Evolutionary conservation across 139 green algal species (phyloP).

Genomic region (Micractinium conductrix): DNA sequence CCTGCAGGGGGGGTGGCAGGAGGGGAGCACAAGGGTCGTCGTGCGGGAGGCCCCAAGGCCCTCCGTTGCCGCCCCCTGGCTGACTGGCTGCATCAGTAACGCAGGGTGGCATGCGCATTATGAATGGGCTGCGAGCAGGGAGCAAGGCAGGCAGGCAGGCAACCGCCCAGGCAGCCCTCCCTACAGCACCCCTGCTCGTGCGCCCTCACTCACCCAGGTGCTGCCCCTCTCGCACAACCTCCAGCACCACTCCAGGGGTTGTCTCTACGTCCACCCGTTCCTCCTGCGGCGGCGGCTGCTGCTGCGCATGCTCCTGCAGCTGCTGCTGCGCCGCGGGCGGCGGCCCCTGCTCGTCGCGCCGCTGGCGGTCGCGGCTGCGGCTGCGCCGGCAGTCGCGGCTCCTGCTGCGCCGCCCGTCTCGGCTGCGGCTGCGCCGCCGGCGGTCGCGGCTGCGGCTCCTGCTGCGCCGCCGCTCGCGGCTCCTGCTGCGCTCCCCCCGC

Average conservation of each 20-base stretch:
- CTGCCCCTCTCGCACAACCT: constrained; percentile 64
- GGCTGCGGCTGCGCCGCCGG: constrained; percentile 18
- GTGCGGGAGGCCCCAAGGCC: no score
- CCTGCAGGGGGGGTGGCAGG: no score
- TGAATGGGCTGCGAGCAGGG: no score
- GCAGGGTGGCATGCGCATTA: no score
- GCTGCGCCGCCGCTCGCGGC: neutral
- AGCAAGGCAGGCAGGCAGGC: no score
- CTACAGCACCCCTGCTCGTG: neutral
- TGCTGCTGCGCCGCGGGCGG: neutral
- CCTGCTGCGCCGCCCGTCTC: constrained; percentile 1
- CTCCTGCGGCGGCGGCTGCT: constrained; percentile 19
- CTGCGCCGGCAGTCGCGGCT: neutral
- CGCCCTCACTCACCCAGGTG: neutral
- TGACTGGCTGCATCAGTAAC: no score
- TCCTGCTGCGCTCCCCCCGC: constrained; percentile 13
- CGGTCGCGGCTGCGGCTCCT: neutral
- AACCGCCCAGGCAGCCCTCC: no score
- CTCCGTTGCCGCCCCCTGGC: no score
- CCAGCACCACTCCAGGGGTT: constrained; percentile 37
- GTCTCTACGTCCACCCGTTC: constrained; percentile 47
- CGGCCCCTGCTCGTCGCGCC: neutral
- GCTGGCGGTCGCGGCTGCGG: no score
- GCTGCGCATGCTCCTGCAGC: neutral
- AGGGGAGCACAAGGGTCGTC: no score